Evolutionary conservation across 495 filamentous ascomycete species (phyloP), one percentile per base, ranked within the genome.

Genomic region (Trichoderma asperelloides): DNA sequence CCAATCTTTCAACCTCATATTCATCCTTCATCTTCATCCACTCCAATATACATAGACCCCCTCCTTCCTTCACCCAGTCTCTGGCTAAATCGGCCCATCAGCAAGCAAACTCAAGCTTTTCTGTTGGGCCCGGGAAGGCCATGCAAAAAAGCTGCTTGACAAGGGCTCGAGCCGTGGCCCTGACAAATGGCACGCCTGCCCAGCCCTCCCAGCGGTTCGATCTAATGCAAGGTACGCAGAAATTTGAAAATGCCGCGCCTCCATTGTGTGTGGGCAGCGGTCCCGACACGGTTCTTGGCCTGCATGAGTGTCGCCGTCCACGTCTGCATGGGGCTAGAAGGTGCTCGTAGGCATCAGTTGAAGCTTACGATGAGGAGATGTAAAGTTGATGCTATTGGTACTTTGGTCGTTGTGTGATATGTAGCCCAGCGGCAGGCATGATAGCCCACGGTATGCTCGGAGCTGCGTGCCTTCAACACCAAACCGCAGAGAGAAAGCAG

Each of bases 141-240:
- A 60, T 30, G 55, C 25, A 13, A 30, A 13, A 23, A 60, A 30
- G 27, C 23, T 23, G 55, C 55, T 60, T 30, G 55, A 60, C 55
- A 25, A 25, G 49, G 49, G 21, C 49, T 8, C 7, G 16, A 55
- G 49, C 49, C n/a, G 49, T 55, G 3, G 16, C 16, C 18, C 49
- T 21, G 16, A 9, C 49, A 60, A 60, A 60, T 60, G 55, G 55
- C 55, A 60, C 23, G 23, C 9, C 25, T 30, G 55, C 55, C 55
- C 55, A 60, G 55, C 55, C 55, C 55, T 60, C 55, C 49, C 27
- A 12, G 23, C 3, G 21, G 47, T 2, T 25, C 55, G 27, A 60
- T 30, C 55, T 60, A 60, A 60, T 60, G 55, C 55, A 60, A 60
- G 55, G 55, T 60, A 60, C 55, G 55, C 55, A 60, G 25, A 13